Evolutionary conservation across 306 rosid species (phyloP), one percentile per base, ranked within the genome.

Genomic region (Pterocarpus macrocarpus): DNA sequence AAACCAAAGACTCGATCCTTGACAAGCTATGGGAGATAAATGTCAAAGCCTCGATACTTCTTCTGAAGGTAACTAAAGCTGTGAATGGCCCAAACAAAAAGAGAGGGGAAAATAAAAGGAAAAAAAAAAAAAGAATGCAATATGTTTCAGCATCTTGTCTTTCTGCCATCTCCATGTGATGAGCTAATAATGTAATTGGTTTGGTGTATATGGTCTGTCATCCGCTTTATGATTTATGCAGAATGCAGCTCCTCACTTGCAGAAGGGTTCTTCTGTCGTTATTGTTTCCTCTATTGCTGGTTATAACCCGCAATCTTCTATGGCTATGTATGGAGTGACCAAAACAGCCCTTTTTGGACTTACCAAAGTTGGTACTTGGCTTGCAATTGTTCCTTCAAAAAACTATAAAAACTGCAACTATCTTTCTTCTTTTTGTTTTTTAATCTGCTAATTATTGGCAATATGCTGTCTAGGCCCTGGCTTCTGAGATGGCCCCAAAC

Each of bases 271-370:
- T 69, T 88, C 99, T 5, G 94, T 95, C 6, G 89, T 95, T 79
- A 64, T 95, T 35, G 86, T 95, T 85, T 95, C 99, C 65, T 95
- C 99, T 11, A 90, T 95, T 38, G 79, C 93, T 28, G 98, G 88
- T 59, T 96, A 10, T 89, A 49, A 90, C 22, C 98, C 98, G n/a
- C 86, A 91, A 7, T 43, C 92, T 75, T 17, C 92, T 79, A 66
- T 93, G 97, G 97, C 98, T 82, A 92, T 96, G 99, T 96, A 96
- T 84, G 99, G 98, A 44, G 99, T 96, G 77, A 93, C 99, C 77
- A 96, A 96, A 85, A 96, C 99, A 11, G 98, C 98, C 47, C 99
- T 96, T 66, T 79, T 96, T 39, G 99, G 98, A 79, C 94, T 96
- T 70, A 86, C 97, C 64, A 96, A 96, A 92, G 99, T 93, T 35